Evolutionary conservation across 495 filamentous ascomycete genomes (phyloP).

Genomic region (Aspergillus nanangensis): DNA sequence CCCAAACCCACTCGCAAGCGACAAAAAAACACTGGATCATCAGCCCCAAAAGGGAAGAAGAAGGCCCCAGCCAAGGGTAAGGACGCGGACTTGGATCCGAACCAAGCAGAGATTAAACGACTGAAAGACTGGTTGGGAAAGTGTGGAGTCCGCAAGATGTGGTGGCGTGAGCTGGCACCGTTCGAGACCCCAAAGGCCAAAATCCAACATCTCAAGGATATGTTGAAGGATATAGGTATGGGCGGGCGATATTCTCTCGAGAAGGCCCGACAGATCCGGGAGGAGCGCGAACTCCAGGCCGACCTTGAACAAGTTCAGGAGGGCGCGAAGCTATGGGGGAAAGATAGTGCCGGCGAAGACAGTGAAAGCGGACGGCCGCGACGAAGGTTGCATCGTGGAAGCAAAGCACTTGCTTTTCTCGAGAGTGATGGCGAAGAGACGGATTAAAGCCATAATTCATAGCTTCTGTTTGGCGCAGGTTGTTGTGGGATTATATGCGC

Average conservation of each 20-base stretch:
- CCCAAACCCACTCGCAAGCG: slow-evolving; percentile 49
- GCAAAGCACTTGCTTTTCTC: slow-evolving; percentile 51
- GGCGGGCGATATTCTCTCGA: slow-evolving; percentile 77
- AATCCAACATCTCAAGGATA: slow-evolving; percentile 71
- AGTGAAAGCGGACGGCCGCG: slow-evolving; percentile 31
- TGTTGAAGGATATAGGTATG: slow-evolving; percentile 83
- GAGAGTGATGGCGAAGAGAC: slow-evolving; percentile 50
- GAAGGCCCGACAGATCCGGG: slow-evolving; percentile 81
- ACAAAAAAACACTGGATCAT: slow-evolving; percentile 29
- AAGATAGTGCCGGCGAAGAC: slow-evolving; percentile 35
- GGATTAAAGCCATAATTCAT: slow-evolving; percentile 32
- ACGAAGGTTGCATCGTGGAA: slow-evolving; percentile 38
- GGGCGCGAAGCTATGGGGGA: slow-evolving; percentile 74
- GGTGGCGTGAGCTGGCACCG: slow-evolving; percentile 75
- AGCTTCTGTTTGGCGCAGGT: slow-evolving; percentile 3
- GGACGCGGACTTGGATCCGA: slow-evolving; percentile 52
- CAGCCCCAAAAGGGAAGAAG: slow-evolving; percentile 31
- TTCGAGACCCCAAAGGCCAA: slow-evolving; percentile 73
- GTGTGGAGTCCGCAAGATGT: slow-evolving; percentile 92
- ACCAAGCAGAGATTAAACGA: slow-evolving; percentile 82
- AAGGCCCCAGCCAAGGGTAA: slow-evolving; percentile 28
- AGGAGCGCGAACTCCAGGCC: slow-evolving; percentile 71
- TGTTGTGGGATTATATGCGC: background rate
- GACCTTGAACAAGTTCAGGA: slow-evolving; percentile 81
- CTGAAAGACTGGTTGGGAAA: slow-evolving; percentile 84